phyloP scores from a whole-genome alignment of 148 eudicot species.

The Persicaria maculosa region DNA sequence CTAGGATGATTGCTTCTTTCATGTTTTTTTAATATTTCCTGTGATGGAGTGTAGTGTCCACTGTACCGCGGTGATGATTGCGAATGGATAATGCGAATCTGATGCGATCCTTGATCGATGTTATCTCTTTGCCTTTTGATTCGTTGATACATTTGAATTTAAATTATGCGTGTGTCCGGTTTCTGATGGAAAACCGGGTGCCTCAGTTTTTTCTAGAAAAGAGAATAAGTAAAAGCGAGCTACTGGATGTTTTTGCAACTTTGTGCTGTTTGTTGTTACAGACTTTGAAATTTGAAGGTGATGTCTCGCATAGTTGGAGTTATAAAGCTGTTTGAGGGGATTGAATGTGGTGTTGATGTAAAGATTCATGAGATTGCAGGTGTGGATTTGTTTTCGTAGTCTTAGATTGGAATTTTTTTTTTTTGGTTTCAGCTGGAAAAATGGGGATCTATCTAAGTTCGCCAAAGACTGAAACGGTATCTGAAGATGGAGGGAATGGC shows the following conservation, averaged over 20 bases:
- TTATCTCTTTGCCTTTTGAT: not conserved
- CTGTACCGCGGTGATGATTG: not conserved
- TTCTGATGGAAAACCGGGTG: not conserved
- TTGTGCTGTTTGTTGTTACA: not conserved
- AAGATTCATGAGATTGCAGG: not conserved
- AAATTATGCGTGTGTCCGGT: not conserved
- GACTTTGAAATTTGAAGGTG: not conserved
- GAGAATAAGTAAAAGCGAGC: not conserved
- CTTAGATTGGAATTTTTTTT: not conserved
- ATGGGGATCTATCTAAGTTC: constrained; percentile 76
- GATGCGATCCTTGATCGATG: constrained; percentile 3
- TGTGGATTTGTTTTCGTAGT: not conserved
- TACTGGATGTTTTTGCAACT: not conserved
- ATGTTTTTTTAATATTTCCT: not conserved
- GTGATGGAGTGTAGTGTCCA: not conserved
- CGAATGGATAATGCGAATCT: not conserved
- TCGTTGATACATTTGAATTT: not conserved
- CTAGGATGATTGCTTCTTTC: not conserved
- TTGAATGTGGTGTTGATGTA: not conserved
- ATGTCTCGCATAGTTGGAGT: not conserved
- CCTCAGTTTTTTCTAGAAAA: not conserved
- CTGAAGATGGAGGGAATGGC: constrained; percentile 61
- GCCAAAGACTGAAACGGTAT: constrained; percentile 56
- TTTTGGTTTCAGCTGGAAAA: not conserved
- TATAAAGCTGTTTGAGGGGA: not conserved